Evolutionary conservation across 2,329 filamentous ascomycete species (phyloP).

Genomic region (Fusarium oxysporum): DNA sequence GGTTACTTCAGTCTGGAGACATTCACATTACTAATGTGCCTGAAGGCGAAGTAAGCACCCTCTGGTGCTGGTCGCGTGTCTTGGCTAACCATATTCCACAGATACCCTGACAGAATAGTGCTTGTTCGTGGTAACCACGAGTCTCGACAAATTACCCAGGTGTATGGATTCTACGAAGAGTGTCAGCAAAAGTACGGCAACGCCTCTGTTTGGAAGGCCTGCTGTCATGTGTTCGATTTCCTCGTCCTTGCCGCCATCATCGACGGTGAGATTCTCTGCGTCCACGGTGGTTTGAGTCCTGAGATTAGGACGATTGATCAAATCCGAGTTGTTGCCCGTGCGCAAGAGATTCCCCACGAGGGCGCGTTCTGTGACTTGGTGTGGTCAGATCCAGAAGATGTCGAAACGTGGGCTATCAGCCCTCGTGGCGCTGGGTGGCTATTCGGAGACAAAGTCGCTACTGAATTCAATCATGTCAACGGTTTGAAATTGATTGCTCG

Average conservation of each 20-base stretch:
- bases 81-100: conserved; percentile 51
- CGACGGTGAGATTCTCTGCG: conserved; percentile 97
- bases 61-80: not conserved
- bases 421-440: conserved; percentile 97
- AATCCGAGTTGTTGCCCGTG: conserved; percentile 97
- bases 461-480: conserved; percentile 97
- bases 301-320: conserved; percentile 98
- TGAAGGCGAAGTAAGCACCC: conserved; percentile 75
- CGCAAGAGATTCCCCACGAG: conserved; percentile 97
- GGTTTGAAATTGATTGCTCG: conserved; percentile 94
- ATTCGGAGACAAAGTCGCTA: conserved; percentile 96
- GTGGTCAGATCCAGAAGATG: conserved; percentile 97
- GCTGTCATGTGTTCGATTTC: conserved; percentile 99
- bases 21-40: conserved; percentile 94
- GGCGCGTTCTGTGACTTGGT: conserved; percentile 98
- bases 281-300: conserved; percentile 90
- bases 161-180: conserved; percentile 99
- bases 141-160: conserved; percentile 96
- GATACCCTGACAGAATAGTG: conserved; percentile 95
- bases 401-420: conserved; percentile 95
- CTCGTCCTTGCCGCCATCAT: conserved; percentile 96
- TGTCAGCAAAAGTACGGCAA: conserved; percentile 99
- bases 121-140: conserved; percentile 98
- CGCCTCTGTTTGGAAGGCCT: conserved; percentile 99
- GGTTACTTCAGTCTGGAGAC: conserved; percentile 98